Conservation (phyloP, 768 basidiomycete genomes). For the Hebeloma cylindrosporum region DNA sequence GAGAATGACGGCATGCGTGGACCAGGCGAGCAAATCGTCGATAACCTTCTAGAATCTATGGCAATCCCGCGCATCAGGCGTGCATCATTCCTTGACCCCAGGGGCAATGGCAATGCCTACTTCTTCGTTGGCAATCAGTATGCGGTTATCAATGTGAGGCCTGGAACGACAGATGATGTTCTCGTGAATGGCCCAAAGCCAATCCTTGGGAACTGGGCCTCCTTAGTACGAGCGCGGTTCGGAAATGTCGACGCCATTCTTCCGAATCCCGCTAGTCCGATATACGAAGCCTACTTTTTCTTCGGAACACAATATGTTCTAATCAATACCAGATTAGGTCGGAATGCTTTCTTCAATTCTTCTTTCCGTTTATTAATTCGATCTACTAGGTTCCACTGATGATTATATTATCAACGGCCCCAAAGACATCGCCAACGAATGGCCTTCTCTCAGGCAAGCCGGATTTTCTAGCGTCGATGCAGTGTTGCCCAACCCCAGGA, state of each 20-base stretch:
- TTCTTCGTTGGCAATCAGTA: slow-evolving; percentile 1
- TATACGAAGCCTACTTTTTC: no score
- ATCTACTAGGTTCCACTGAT: background rate
- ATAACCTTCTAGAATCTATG: background rate
- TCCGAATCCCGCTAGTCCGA: no score
- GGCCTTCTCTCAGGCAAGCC: slow-evolving; percentile 10
- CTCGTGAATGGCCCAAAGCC: background rate
- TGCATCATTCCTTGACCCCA: background rate
- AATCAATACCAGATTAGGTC: background rate
- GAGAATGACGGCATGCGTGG: background rate
- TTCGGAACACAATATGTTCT: background rate
- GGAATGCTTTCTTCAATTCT: background rate
- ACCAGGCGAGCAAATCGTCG: background rate
- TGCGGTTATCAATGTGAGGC: background rate
- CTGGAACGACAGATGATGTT: no score
- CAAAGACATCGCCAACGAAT: slow-evolving; percentile 4
- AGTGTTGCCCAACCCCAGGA: slow-evolving; percentile 6
- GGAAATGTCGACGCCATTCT: no score
- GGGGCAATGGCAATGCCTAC: background rate
- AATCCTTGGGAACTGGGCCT: background rate
- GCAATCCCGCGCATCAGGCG: background rate
- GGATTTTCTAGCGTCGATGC: slow-evolving; percentile 4
- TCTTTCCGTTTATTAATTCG: background rate
- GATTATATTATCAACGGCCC: slow-evolving; percentile 7
- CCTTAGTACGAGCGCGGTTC: no score